Percentiles rank a stretch among this genome's conserved stretches.
Evolutionary conservation across 176 grass and related monocot species (phyloP).

Genomic region (Oryza glumipatula): DNA sequence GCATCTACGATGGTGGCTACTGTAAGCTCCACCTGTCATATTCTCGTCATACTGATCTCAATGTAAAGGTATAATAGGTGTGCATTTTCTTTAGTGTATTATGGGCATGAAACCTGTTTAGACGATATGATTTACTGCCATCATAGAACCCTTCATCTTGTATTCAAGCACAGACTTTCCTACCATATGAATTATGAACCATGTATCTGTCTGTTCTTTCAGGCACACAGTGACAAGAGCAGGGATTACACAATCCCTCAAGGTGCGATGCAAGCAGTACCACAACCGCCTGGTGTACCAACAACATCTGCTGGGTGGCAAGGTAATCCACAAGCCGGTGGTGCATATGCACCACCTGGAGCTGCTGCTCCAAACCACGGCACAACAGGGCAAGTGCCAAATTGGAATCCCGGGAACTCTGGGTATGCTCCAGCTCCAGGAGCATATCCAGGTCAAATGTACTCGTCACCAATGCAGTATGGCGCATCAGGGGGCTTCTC

Average conservation of each 20-base stretch:
- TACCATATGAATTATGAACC: conserved; percentile 27
- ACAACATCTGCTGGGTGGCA: conserved; percentile 57
- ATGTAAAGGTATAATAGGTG: conserved; percentile 93
- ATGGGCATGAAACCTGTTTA: conserved; percentile 31
- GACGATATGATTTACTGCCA: neutral
- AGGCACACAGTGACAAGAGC: conserved; percentile 96
- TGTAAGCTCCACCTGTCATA: conserved; percentile 99
- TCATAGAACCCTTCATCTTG: neutral
- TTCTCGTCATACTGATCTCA: conserved; percentile 99
- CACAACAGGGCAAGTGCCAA: conserved; percentile 30
- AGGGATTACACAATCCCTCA: conserved; percentile 90
- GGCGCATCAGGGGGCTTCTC: conserved; percentile 37
- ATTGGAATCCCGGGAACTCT: conserved; percentile 64
- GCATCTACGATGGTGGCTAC: conserved; percentile 98
- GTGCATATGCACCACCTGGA: conserved; percentile 50
- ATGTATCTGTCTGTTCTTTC: conserved; percentile 29
- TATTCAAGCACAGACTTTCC: neutral
- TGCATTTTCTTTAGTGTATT: conserved; percentile 47
- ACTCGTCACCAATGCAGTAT: conserved; percentile 31
- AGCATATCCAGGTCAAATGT: conserved; percentile 66
- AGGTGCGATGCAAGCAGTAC: conserved; percentile 47
- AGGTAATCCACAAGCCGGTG: conserved; percentile 49
- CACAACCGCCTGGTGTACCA: conserved; percentile 46
- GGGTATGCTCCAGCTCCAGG: conserved; percentile 48
- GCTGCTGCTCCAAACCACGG: conserved; percentile 34